Percentiles rank a stretch among this genome's conserved stretches.
These are phyloP conservation scores for Gossypium rotundifolium DNA, from an alignment of 345 rosid genomes.

Conservation along the genomic window DNA sequence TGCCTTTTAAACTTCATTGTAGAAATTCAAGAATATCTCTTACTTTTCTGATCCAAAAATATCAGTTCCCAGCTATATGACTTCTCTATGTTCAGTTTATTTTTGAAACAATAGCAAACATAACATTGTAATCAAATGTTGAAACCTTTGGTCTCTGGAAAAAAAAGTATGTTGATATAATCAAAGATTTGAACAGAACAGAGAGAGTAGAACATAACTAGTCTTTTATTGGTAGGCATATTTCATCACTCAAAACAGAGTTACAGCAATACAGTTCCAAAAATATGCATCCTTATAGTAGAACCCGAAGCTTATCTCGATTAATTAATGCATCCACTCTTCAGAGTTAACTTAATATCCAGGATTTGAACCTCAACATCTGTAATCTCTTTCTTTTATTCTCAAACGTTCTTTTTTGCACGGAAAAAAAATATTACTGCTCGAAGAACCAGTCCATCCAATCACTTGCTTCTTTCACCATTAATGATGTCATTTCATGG, in stretches of 20 bases:
- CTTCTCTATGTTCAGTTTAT: not conserved
- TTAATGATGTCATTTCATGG: slow-evolving; percentile 55
- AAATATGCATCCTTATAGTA: not conserved
- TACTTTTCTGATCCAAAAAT: not conserved
- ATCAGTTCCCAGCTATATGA: not conserved
- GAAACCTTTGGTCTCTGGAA: no score
- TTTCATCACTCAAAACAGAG: not conserved
- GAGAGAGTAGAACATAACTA: no score
- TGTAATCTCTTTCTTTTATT: not conserved
- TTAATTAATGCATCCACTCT: not conserved
- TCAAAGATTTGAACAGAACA: not conserved
- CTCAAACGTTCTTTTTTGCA: not conserved
- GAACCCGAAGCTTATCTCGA: not conserved
- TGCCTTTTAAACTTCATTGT: not conserved
- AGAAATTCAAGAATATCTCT: not conserved
- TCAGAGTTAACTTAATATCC: not conserved
- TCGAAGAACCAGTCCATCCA: slow-evolving; percentile 66
- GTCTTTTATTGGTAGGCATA: not conserved
- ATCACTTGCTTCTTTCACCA: slow-evolving; percentile 74
- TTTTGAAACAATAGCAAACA: not conserved
- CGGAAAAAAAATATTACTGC: slow-evolving; percentile 14
- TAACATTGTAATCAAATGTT: not conserved
- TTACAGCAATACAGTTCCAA: not conserved
- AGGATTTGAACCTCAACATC: not conserved
- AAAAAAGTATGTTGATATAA: not conserved